Base-by-base conservation (phyloP, 2,329 filamentous ascomycete species). In the Cercospora brassicicola region DNA sequence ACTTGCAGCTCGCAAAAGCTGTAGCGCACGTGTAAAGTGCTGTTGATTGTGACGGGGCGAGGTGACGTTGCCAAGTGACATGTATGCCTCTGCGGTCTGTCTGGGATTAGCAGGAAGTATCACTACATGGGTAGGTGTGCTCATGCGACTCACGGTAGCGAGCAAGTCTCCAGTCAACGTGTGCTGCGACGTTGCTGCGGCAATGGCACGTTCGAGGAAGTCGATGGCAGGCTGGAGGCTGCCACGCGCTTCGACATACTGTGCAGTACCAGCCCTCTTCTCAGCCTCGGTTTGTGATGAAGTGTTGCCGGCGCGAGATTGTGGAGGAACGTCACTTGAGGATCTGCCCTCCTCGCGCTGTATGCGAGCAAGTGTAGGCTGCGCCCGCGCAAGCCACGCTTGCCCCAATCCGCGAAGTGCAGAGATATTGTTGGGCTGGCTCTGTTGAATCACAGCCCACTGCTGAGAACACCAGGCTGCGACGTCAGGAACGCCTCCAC, bases 211-310 rank as follows among this genome's bases (percentile, higher is more conserved):
- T 56, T 79, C 77, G 64, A 85, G 80, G 72, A 86, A 86, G 66
- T 87, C 85, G 5, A 81, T 81, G 7, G 85, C 83, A 59, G 85
- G 84, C 39, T 84, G 79, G 6, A 87, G 76, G 63, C 81, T 79
- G 1, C 81, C 83, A 66, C 84, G 79, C 61, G 84, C 85, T 76
- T 86, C 84, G 13, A 86, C 83, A 73, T 86, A 85, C 60, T 85
- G 79, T 5, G 79, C 73, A 4, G 74, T 76, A 28, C 80, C 76
- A 10, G 80, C 70, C 64, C 79, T 73, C 45, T 76, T 71, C 64
- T 83, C 80, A 26, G 78, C 79, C 67, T 82, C 79, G 66, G 30
- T 77, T 67, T 36, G 77, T 71, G 76, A 73, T 72, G 72, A 55
- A 2, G 48, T 26, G 70, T 74, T 75, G 66, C 73, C 73, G 73